Conservation (phyloP, 805 yeast genomes). For the Martiniozyma abietophila region DNA sequence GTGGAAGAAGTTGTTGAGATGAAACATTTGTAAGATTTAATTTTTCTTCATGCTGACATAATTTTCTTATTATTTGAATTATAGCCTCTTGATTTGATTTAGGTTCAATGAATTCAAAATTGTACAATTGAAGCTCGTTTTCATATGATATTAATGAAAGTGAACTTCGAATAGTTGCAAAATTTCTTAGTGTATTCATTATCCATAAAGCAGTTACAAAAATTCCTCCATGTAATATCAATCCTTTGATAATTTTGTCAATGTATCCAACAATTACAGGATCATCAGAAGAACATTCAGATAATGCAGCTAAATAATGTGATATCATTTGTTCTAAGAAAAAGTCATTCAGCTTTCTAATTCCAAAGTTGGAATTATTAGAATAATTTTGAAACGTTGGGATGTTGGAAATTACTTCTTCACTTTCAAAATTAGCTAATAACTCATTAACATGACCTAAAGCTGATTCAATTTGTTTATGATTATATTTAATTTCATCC, state of each 20-base stretch:
- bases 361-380: not conserved
- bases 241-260: constrained; percentile 8
- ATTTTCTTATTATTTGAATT: not conserved
- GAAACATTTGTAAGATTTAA: not conserved
- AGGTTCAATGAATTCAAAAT: not conserved
- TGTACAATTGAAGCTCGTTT: constrained; percentile 8
- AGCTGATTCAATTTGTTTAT: not conserved
- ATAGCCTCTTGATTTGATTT: not conserved
- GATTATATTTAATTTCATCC: constrained; percentile 2
- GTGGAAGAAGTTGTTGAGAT: constrained; percentile 7
- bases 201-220: constrained; percentile 11
- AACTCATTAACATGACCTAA: constrained; percentile 3
- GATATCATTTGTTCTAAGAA: constrained; percentile 7
- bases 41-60: not conserved
- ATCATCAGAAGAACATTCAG: constrained; percentile 9
- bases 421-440: constrained; percentile 1
- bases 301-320: constrained; percentile 6
- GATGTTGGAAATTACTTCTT: constrained; percentile 1
- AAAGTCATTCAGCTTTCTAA: constrained; percentile 2
- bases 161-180: constrained; percentile 5
- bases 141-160: constrained; percentile 12
- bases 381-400: not conserved
- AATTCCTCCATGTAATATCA: constrained; percentile 14
- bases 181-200: constrained; percentile 8
- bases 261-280: constrained; percentile 7